Conservation (phyloP, 2,329 filamentous ascomycete genomes). For the Fonsecaea erecta region DNA sequence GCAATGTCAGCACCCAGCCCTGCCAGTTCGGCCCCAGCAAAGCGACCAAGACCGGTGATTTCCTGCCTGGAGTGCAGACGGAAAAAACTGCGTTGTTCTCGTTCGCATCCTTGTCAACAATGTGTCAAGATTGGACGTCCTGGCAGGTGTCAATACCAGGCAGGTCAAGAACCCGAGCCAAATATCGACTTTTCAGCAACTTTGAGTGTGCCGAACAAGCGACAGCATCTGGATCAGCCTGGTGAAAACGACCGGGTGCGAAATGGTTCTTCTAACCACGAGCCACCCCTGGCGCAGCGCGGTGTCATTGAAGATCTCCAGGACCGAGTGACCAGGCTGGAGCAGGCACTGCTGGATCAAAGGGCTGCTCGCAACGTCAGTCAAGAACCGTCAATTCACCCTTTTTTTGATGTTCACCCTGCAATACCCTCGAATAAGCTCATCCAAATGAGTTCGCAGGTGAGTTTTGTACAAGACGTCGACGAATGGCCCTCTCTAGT, state of each 20-base stretch:
- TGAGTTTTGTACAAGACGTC: constrained; percentile 3
- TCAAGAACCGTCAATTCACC: background rate
- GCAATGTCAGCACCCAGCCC: constrained; percentile 16
- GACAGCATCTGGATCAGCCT: constrained; percentile 15
- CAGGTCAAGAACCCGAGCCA: constrained; percentile 33
- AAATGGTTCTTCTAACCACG: background rate
- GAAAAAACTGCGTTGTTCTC: constrained; percentile 61
- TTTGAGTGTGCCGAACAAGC: constrained; percentile 14
- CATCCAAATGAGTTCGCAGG: constrained; percentile 12
- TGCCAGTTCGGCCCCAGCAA: background rate
- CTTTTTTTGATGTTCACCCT: background rate
- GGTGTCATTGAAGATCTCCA: constrained; percentile 32
- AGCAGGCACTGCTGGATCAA: constrained; percentile 26
- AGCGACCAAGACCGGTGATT: constrained; percentile 35
- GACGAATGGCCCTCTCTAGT: background rate
- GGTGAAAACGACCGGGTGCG: background rate
- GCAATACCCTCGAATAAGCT: background rate
- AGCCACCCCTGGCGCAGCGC: background rate
- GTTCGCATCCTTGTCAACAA: constrained; percentile 57
- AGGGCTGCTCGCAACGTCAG: background rate
- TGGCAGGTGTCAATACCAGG: constrained; percentile 32
- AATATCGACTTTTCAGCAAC: constrained; percentile 10
- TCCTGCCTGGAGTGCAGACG: constrained; percentile 52
- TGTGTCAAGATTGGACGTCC: constrained; percentile 46
- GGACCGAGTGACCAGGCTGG: constrained; percentile 29